These are phyloP conservation scores for Arabis alpina DNA, from an alignment of 345 rosid genomes.

Conservation along the genomic window DNA sequence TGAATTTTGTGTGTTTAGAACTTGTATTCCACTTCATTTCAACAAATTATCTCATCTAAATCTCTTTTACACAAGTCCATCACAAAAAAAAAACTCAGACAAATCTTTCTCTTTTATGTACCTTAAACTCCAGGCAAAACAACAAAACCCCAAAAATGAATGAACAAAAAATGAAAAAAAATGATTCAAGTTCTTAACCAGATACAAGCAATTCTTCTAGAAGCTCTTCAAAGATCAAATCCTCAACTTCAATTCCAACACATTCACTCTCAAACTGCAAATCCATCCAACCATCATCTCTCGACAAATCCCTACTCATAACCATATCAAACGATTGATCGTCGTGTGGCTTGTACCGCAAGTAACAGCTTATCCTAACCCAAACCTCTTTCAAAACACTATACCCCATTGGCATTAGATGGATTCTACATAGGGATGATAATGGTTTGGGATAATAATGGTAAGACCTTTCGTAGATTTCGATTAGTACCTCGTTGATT, in stretches of 20 bases:
- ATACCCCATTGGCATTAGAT: constrained; percentile 62
- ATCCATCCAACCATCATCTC: constrained; percentile 77
- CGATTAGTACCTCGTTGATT: constrained; percentile 70
- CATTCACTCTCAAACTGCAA: constrained; percentile 75
- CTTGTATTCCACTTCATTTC: neutral
- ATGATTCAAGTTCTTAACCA: neutral
- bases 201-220: constrained; percentile 53
- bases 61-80: constrained; percentile 13
- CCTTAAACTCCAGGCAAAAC: constrained; percentile 36
- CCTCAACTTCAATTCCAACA: constrained; percentile 72
- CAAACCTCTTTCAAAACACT: constrained; percentile 74
- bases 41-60: constrained; percentile 8
- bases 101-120: constrained; percentile 23
- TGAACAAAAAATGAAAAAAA: neutral
- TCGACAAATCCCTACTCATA: constrained; percentile 55
- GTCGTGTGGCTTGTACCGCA: constrained; percentile 42
- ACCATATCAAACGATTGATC: constrained; percentile 54
- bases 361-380: constrained; percentile 60
- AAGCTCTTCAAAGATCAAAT: constrained; percentile 69
- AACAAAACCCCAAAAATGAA: neutral
- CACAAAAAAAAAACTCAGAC: neutral
- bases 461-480: constrained; percentile 63
- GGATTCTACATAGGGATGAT: constrained; percentile 54
- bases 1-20: neutral
- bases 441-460: constrained; percentile 59